These are phyloP conservation scores for Phragmites australis DNA, from an alignment of 176 grass and related monocot genomes.

Conservation along the genomic window DNA sequence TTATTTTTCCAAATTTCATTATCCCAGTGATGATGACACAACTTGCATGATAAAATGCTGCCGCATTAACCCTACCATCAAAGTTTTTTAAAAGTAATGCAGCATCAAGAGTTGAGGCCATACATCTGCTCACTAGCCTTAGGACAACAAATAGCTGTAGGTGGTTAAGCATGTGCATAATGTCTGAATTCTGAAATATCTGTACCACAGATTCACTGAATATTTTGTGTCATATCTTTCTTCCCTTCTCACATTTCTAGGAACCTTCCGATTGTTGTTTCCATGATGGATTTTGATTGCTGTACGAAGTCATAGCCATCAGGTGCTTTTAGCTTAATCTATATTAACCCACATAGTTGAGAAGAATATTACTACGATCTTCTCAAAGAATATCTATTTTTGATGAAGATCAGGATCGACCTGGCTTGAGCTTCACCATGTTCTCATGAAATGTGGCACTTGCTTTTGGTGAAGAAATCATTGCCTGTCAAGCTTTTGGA, in stretches of 20 bases:
- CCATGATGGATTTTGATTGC: constrained; percentile 21
- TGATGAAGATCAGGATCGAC: not conserved
- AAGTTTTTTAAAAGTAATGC: constrained; percentile 36
- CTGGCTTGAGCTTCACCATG: not conserved
- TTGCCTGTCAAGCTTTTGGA: constrained; percentile 22
- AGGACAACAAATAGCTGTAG: constrained; percentile 32
- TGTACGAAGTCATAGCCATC: constrained; percentile 1
- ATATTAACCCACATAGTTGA: constrained; percentile 4
- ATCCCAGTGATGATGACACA: not conserved
- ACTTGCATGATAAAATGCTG: constrained; percentile 41
- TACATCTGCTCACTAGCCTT: constrained; percentile 19
- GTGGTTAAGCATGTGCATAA: constrained; percentile 39
- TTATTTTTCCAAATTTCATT: not conserved
- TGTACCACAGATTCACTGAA: constrained; percentile 25
- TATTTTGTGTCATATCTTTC: not conserved
- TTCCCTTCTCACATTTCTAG: constrained; percentile 33
- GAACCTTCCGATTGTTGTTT: constrained; percentile 33
- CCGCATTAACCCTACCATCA: constrained; percentile 4
- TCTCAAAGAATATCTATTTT: not conserved
- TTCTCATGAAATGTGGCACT: constrained; percentile 9
- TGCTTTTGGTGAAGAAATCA: constrained; percentile 20
- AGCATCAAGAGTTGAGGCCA: constrained; percentile 14
- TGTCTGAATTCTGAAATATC: constrained; percentile 30
- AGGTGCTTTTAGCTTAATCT: not conserved
- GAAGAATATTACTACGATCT: constrained; percentile 27